These are phyloP conservation scores for Candida piceae DNA, from an alignment of 805 yeast genomes.

Conservation along the genomic window DNA sequence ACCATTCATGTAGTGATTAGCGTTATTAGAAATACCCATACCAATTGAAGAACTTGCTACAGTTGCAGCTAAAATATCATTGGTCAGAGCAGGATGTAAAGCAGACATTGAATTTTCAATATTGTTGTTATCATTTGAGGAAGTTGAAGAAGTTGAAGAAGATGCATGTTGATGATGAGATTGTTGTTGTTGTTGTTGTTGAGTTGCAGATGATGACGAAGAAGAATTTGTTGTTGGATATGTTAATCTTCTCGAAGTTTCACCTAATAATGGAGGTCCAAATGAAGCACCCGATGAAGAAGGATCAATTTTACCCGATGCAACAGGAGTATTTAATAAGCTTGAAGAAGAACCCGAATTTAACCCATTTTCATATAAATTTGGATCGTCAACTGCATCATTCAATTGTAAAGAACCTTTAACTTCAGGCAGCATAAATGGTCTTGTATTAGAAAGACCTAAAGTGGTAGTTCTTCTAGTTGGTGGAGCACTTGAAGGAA, in stretches of 20 bases:
- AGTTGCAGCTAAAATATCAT: slow-evolving; percentile 22
- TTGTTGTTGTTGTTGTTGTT: slow-evolving; percentile 5
- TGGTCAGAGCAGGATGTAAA: slow-evolving; percentile 23
- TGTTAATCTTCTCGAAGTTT: slow-evolving; percentile 39
- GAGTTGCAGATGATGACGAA: slow-evolving; percentile 4
- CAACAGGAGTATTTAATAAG: slow-evolving; percentile 6
- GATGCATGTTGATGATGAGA: background rate
- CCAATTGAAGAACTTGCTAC: slow-evolving; percentile 27
- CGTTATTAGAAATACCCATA: slow-evolving; percentile 18
- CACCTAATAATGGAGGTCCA: slow-evolving; percentile 26
- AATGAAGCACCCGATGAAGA: slow-evolving; percentile 10
- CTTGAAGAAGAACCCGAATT: slow-evolving; percentile 2
- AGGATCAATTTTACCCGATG: slow-evolving; percentile 6
- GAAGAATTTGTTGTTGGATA: slow-evolving; percentile 17
- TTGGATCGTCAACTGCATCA: slow-evolving; percentile 3
- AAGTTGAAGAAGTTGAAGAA: background rate
- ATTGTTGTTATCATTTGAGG: slow-evolving; percentile 1
- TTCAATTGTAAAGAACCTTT: slow-evolving; percentile 5
- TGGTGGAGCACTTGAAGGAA: slow-evolving; percentile 22
- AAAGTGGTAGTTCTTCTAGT: slow-evolving; percentile 17
- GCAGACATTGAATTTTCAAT: slow-evolving; percentile 16
- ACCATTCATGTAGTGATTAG: background rate
- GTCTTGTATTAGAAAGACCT: slow-evolving; percentile 16
- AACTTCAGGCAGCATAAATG: slow-evolving; percentile 20
- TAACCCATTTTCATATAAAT: slow-evolving; percentile 1